A percentile compares a stretch with the other conserved stretches of the same genome.
phyloP scores from a whole-genome alignment of 768 basidiomycete genomes.

The Hortiboletus flavorubellus region DNA sequence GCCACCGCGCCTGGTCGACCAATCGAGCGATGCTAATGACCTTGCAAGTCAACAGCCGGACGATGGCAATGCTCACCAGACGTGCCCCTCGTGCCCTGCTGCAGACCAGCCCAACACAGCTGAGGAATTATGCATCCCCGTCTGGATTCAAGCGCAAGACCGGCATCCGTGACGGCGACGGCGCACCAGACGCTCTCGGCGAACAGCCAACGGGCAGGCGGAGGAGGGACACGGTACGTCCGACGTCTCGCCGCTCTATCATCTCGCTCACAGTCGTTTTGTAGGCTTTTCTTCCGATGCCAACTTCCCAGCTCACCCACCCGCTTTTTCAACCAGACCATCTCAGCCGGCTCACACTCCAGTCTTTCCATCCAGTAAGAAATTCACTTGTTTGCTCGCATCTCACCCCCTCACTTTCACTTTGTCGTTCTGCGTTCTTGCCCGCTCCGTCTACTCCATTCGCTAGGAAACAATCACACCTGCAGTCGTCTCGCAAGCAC shows the following conservation, averaged over 20 bases:
- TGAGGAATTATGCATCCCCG: constrained; percentile 18
- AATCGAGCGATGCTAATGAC: background rate
- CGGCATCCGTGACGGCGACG: constrained; percentile 11
- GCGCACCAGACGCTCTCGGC: constrained; percentile 7
- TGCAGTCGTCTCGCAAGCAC: constrained; percentile 42
- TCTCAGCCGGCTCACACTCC: constrained; percentile 35
- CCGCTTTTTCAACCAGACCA: constrained; percentile 41
- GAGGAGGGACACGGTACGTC: constrained; percentile 23
- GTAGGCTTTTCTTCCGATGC: constrained; percentile 45
- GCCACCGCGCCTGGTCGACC: no score
- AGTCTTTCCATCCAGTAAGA: constrained; percentile 44
- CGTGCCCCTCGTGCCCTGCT: constrained; percentile 8
- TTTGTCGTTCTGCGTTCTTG: background rate
- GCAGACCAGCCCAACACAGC: background rate
- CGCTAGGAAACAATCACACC: constrained; percentile 32
- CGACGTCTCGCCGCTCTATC: background rate
- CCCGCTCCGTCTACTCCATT: background rate
- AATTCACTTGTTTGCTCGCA: background rate
- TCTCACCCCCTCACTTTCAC: background rate
- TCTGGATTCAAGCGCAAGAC: constrained; percentile 23
- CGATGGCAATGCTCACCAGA: constrained; percentile 18
- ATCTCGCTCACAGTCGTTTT: background rate
- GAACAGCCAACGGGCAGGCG: constrained; percentile 23
- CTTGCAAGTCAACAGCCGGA: background rate
- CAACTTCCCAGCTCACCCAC: constrained; percentile 36